Evolutionary conservation across 768 basidiomycete genomes (phyloP), one percentile per base, ranked within the genome.

Genomic region (Rhodotorula babjevae): DNA sequence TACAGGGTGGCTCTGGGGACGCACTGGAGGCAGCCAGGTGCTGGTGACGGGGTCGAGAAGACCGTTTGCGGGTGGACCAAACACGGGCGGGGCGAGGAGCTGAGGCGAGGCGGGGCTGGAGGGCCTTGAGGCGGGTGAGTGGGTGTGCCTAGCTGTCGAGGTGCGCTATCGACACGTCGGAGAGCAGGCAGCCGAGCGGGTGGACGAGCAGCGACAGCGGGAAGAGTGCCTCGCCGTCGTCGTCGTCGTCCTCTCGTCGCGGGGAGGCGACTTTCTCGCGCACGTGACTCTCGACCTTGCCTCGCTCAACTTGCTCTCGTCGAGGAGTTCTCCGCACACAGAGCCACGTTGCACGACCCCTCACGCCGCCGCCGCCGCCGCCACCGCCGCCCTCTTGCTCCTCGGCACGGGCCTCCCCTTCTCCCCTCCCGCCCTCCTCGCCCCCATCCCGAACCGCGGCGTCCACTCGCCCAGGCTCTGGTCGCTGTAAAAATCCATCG

Each of bases 401-500:
- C 52, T 72, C 52, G 71, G 68, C 29, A 76, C 71, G 33, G 74
- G 74, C 56, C 74, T 44, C 1, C 71, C 74, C 62, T 69, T 69
- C 62, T 76, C 74, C 6, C 68, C 71, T 58, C 74, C 74, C 0
- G 65, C 62, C 62, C n/a, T 67, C 59, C 52, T 63, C 27, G 61
- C 68, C 18, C 74, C 74, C 74, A 76, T 76, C 58, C 74, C 74
- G 40, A 69, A 65, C 68, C 74, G 67, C 52, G 79, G 79, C 56
- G 79, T 79, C 79, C 79, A 79, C n/a, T 68, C 66, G 11, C 79
- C 79, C 21, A 69, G n/a, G 25, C 71, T 69, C 57, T 73, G 61
- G 49, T 79, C 90, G 46, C 86, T 85, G 76, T 98, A 99, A 81
- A 98, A 99, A 81, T 99, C 91, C 96, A 99, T 99, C 6, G 92